Evolutionary conservation across 2,329 filamentous ascomycete genomes (phyloP).

Genomic region (Fusarium miscanthi): DNA sequence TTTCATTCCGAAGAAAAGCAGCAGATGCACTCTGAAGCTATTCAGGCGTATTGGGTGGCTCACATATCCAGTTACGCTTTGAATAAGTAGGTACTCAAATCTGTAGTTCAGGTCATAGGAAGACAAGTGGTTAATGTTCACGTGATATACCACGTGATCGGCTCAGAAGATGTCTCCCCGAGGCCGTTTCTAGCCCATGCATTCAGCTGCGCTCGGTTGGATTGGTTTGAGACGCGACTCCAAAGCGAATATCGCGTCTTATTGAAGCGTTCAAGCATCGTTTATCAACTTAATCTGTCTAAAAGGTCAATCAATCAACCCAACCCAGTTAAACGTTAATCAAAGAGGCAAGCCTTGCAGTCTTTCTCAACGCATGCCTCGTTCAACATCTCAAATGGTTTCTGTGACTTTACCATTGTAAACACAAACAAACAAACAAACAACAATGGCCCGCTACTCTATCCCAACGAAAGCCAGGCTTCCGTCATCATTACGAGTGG

Average conservation of each 20-base stretch:
- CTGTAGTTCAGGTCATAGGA: background rate
- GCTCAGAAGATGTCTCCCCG: fast-evolving
- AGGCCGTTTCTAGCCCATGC: constrained; percentile 11
- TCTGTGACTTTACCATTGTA: constrained; percentile 5
- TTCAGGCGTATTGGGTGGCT: background rate
- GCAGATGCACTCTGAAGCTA: background rate
- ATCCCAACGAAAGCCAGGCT: constrained; percentile 78
- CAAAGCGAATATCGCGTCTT: constrained; percentile 28
- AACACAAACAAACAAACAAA: constrained; percentile 25
- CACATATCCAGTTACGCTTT: too few relatives aligned
- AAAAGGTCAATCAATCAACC: constrained; percentile 4
- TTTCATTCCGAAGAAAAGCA: constrained; percentile 5
- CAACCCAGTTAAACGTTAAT: background rate
- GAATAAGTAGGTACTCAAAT: background rate
- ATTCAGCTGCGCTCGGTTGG: background rate
- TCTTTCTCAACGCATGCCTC: constrained; percentile 6
- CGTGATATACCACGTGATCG: constrained; percentile 10
- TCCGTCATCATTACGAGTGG: constrained; percentile 75
- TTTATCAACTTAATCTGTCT: constrained; percentile 3
- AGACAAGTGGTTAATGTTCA: background rate
- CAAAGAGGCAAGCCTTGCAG: constrained; percentile 5
- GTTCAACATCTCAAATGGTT: background rate
- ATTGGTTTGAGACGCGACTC: constrained; percentile 20
- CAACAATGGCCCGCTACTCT: constrained; percentile 66
- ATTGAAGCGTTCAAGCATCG: constrained; percentile 17